Evolutionary conservation across 192 early-diverging fungal genomes (phyloP).

Genomic region (Diversispora epigaea): DNA sequence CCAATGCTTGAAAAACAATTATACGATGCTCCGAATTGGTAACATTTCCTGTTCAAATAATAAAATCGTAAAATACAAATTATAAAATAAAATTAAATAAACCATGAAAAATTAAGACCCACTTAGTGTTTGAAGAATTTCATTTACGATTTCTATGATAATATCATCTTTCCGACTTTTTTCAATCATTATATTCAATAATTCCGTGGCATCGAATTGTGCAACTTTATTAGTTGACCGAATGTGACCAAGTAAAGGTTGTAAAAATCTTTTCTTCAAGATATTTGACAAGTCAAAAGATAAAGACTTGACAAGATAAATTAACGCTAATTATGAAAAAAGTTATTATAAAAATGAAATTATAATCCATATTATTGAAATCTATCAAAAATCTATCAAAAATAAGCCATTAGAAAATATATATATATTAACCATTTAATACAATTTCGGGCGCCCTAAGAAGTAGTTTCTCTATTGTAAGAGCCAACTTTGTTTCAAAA

Average conservation of each 20-base stretch:
- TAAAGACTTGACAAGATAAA: constrained; percentile 49
- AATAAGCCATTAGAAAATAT: not conserved
- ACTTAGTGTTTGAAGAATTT: constrained; percentile 53
- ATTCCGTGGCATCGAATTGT: constrained; percentile 52
- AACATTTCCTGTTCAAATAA: constrained; percentile 40
- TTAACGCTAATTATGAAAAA: constrained; percentile 48
- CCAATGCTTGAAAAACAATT: constrained; percentile 59
- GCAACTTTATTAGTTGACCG: constrained; percentile 63
- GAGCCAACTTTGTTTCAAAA: constrained; percentile 59
- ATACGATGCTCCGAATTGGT: constrained; percentile 69
- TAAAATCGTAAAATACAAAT: constrained; percentile 40
- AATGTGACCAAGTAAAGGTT: constrained; percentile 63
- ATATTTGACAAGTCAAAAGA: constrained; percentile 61
- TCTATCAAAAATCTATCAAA: no score
- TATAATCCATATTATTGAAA: not conserved
- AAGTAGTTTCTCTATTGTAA: constrained; percentile 71
- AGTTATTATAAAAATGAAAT: not conserved
- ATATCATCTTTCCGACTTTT: constrained; percentile 49
- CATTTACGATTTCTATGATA: constrained; percentile 58
- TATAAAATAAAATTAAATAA: constrained; percentile 40
- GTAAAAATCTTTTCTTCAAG: constrained; percentile 64
- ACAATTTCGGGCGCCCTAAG: constrained; percentile 85
- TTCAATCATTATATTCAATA: constrained; percentile 60
- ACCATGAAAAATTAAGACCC: constrained; percentile 24
- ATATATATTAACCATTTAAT: constrained; percentile 51